phyloP scores from a whole-genome alignment of 768 basidiomycete genomes.

The Cubamyces sp. region DNA sequence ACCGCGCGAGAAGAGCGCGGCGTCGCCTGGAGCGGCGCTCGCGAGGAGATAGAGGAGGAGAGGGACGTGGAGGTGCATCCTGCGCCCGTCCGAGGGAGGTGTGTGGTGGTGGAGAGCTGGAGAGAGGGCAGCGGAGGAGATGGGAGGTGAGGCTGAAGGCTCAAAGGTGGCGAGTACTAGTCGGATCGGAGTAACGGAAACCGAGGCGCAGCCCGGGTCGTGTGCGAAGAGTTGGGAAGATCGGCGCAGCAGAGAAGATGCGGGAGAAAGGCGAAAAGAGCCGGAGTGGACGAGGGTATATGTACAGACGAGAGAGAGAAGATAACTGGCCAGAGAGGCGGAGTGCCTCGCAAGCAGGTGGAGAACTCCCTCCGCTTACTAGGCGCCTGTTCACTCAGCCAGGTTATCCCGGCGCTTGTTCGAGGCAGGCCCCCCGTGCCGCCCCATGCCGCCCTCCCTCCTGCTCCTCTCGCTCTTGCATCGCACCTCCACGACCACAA shows the following conservation, averaged over 20 bases:
- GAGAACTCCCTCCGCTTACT: conserved; percentile 1
- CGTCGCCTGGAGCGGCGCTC: conserved; percentile 35
- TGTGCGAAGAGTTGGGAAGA: conserved; percentile 4
- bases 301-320: conserved; percentile 26
- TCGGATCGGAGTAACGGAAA: conserved; percentile 7
- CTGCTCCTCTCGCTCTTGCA: background rate
- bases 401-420: background rate
- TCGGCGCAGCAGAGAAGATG: background rate
- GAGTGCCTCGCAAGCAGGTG: conserved; percentile 16
- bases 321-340: conserved; percentile 1
- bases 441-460: no score
- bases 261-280: conserved; percentile 9
- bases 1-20: conserved; percentile 31
- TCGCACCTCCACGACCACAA: background rate
- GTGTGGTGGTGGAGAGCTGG: conserved; percentile 1
- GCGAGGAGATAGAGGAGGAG: conserved; percentile 39
- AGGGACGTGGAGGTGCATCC: conserved; percentile 34
- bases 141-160: background rate
- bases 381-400: background rate
- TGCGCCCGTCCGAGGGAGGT: conserved; percentile 10
- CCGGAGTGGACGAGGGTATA: conserved; percentile 19
- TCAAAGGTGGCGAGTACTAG: background rate
- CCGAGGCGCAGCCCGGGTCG: conserved; percentile 22
- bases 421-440: background rate
- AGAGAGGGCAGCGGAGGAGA: background rate